A percentile compares a stretch with the other conserved stretches of the same genome.
Conservation (phyloP, 2,329 filamentous ascomycete genomes). For the Cladosporium sp. region DNA sequence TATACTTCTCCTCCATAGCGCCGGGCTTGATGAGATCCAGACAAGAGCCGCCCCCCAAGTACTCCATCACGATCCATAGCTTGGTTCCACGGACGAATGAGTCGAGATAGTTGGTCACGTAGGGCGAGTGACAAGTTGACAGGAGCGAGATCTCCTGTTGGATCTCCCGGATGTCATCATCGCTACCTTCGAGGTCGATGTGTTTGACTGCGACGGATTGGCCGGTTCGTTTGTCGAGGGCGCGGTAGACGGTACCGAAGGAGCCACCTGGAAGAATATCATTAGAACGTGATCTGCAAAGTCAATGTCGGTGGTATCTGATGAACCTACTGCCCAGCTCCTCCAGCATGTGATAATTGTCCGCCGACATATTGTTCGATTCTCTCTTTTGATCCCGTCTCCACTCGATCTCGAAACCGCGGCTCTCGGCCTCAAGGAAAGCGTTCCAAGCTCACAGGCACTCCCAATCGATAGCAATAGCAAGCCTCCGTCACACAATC, state of each 20-base stretch:
- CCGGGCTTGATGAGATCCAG: conserved; percentile 90
- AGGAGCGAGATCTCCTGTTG: conserved; percentile 95
- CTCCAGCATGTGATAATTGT: conserved; percentile 90
- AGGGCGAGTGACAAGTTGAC: conserved; percentile 89
- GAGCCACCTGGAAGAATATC: conserved; percentile 64
- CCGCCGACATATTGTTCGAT: conserved; percentile 55
- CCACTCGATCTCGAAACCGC: background rate
- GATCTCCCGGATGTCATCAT: conserved; percentile 97
- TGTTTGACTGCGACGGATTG: conserved; percentile 95
- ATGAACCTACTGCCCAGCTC: conserved; percentile 79
- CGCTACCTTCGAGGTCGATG: conserved; percentile 98
- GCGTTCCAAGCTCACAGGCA: background rate
- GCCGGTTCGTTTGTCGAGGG: conserved; percentile 83
- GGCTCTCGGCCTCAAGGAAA: background rate
- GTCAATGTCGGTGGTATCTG: background rate
- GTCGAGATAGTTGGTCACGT: conserved; percentile 92
- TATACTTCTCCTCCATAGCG: conserved; percentile 81
- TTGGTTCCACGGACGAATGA: conserved; percentile 96
- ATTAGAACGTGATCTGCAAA: background rate
- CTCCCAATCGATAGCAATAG: background rate
- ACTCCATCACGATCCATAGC: conserved; percentile 99
- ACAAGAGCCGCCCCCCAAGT: conserved; percentile 88
- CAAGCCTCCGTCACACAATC: background rate
- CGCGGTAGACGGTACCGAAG: conserved; percentile 96
- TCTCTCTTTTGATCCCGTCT: background rate